Evolutionary conservation across 2,329 filamentous ascomycete species (phyloP).

Genomic region (Cladosporium sp.): DNA sequence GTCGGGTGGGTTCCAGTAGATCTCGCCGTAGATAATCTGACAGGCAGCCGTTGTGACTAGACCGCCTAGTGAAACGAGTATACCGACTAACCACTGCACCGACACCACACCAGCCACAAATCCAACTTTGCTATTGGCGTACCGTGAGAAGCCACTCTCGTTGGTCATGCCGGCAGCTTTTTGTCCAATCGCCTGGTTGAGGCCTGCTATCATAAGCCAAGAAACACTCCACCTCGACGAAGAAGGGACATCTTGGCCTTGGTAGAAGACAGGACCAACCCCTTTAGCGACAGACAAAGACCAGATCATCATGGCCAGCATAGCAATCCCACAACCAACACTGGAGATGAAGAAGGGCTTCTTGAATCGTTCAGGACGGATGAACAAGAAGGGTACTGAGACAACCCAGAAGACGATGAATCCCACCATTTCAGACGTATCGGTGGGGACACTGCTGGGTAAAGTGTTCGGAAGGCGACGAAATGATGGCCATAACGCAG

Average conservation of each 20-base stretch:
- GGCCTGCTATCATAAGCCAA: constrained; percentile 45
- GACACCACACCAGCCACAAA: constrained; percentile 39
- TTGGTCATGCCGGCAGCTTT: constrained; percentile 42
- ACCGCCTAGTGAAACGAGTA: constrained; percentile 41
- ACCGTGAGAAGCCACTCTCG: constrained; percentile 44
- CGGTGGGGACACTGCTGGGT: neutral
- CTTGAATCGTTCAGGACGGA: neutral
- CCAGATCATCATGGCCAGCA: constrained; percentile 49
- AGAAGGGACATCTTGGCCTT: constrained; percentile 14
- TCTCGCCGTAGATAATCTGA: constrained; percentile 34
- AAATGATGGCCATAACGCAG: neutral
- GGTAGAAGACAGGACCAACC: constrained; percentile 26
- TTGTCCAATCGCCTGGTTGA: constrained; percentile 41
- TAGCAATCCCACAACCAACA: too few relatives aligned
- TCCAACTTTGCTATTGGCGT: constrained; percentile 32
- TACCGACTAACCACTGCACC: constrained; percentile 39
- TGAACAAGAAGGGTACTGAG: neutral
- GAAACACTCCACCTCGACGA: constrained; percentile 33
- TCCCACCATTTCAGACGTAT: neutral
- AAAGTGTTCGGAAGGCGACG: neutral
- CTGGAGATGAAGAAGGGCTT: too few relatives aligned
- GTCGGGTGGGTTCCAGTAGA: constrained; percentile 42
- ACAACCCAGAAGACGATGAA: neutral
- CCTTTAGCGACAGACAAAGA: constrained; percentile 45
- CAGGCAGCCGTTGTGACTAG: constrained; percentile 39